Evolutionary conservation across 192 early-diverging fungal species (phyloP), one percentile per base, ranked within the genome.

Genomic region (Mortierella alpina): DNA sequence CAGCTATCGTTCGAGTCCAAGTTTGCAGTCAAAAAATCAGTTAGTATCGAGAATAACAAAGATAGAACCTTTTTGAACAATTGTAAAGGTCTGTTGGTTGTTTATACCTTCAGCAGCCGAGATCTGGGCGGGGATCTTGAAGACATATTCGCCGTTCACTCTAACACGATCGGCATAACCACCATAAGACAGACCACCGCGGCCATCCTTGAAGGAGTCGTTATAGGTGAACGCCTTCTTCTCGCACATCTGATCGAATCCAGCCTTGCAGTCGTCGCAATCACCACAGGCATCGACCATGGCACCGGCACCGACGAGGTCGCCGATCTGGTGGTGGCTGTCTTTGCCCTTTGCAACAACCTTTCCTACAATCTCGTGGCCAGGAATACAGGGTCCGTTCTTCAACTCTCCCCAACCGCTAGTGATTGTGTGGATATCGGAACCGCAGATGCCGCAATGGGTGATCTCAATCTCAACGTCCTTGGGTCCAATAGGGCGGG

Each of bases 391-490:
- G 14, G 54, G 57, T 9, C 53, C 70, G 8, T 49, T 31, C 47
- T 54, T 72, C 14, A 86, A 73, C 22, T 71, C 66, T 10, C 85
- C 80, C 92, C 92, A 94, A 65, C 91, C 91, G 1, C 73, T 65
- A 66, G 86, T 86, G 70, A 88, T 82, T 46, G 87, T 91, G 85
- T 95, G 92, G 55, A 94, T 66, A 74, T 95, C 94, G 8, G 89
- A 89, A 56, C 90, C 91, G 72, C 94, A 95, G 61, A 95, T 90
- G 49, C 93, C 93, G 68, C 92, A 91, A 81, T 91, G 88, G 17
- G 87, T 82, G 66, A 95, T 90, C 81, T 93, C 83, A 59, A 96
- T 93, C 74, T 92, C 90, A 46, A 95, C 86, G 70, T 91, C 91
- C 73, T 90, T 79, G 13, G 73, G 72, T 9, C 89, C 89, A 1